Percentiles rank a stretch among this genome's conserved stretches.
Conservation (phyloP, 1,139 yeast species). For the Cylindricascospora bacillispora region DNA sequence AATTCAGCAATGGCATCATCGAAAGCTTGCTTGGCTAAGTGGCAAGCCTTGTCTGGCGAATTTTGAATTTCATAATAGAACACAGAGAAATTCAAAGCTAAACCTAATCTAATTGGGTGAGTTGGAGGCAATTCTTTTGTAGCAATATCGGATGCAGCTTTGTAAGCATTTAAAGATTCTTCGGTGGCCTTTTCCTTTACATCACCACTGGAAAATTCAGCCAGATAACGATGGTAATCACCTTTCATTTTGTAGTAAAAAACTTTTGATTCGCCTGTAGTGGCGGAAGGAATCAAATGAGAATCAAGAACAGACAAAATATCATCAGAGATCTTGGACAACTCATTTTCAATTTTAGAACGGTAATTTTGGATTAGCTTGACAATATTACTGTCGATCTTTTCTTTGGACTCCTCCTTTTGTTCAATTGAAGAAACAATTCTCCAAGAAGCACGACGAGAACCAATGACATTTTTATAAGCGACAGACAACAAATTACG, state of each 20-base stretch:
- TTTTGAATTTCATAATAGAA: constrained; percentile 96
- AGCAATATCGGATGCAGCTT: constrained; percentile 92
- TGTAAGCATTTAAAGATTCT: constrained; percentile 86
- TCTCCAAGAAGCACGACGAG: constrained; percentile 99
- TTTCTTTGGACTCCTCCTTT: constrained; percentile 94
- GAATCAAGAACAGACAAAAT: constrained; percentile 76
- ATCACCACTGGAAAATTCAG: constrained; percentile 87
- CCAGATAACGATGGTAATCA: constrained; percentile 97
- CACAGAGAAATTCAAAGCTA: constrained; percentile 95
- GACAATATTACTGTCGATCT: constrained; percentile 58
- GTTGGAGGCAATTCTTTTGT: constrained; percentile 96
- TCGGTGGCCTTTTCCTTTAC: constrained; percentile 90
- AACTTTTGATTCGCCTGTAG: constrained; percentile 94
- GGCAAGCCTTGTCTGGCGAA: constrained; percentile 98
- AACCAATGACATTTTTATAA: constrained; percentile 96
- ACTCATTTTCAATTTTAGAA: constrained; percentile 85
- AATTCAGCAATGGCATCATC: constrained; percentile 98
- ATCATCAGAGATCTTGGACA: constrained; percentile 88
- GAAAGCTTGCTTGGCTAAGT: constrained; percentile 95
- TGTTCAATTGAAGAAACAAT: constrained; percentile 95
- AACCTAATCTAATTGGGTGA: constrained; percentile 95
- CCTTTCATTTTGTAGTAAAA: constrained; percentile 99
- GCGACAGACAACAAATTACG: constrained; percentile 95
- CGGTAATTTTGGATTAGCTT: constrained; percentile 87
- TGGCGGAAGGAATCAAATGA: constrained; percentile 88